Conservation (phyloP, 495 filamentous ascomycete species). For the Podospora appendiculata region DNA sequence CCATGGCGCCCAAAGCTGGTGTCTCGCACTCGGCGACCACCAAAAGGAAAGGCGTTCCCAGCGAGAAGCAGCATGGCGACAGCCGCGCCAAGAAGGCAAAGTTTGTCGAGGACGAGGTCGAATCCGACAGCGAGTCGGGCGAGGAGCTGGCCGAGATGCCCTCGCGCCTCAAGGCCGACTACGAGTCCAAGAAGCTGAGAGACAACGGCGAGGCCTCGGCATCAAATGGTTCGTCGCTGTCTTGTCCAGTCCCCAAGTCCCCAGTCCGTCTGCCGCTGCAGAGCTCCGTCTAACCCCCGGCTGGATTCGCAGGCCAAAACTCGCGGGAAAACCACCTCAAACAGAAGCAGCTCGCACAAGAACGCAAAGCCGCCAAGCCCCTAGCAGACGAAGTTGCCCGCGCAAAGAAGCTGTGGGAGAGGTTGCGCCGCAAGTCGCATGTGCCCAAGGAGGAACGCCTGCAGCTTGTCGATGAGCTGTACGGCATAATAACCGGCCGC, state of each 20-base stretch:
- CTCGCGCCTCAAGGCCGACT: constrained; percentile 7
- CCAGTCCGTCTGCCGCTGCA: no score
- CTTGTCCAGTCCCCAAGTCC: neutral
- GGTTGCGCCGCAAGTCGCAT: constrained; percentile 82
- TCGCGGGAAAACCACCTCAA: constrained; percentile 87
- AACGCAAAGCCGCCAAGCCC: constrained; percentile 88
- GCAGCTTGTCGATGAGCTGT: constrained; percentile 78
- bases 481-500: constrained; percentile 78
- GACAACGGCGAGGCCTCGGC: constrained; percentile 15
- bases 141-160: constrained; percentile 13
- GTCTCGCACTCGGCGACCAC: constrained; percentile 9
- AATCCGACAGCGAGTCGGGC: constrained; percentile 26
- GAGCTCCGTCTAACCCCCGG: constrained; percentile 1
- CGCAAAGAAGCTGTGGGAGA: constrained; percentile 96
- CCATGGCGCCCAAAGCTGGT: constrained; percentile 18
- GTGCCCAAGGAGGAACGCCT: constrained; percentile 80
- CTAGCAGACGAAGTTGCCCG: constrained; percentile 81
- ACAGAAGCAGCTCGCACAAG: constrained; percentile 78
- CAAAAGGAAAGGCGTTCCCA: constrained; percentile 35
- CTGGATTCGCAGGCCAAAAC: constrained; percentile 7
- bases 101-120: constrained; percentile 10
- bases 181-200: constrained; percentile 4
- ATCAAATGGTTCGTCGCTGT: constrained; percentile 7
- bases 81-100: constrained; percentile 39
- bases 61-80: constrained; percentile 25